These are phyloP conservation scores for Tolypocladium ophioglossoides DNA, from an alignment of 2,329 filamentous ascomycete genomes.

Conservation along the genomic window DNA sequence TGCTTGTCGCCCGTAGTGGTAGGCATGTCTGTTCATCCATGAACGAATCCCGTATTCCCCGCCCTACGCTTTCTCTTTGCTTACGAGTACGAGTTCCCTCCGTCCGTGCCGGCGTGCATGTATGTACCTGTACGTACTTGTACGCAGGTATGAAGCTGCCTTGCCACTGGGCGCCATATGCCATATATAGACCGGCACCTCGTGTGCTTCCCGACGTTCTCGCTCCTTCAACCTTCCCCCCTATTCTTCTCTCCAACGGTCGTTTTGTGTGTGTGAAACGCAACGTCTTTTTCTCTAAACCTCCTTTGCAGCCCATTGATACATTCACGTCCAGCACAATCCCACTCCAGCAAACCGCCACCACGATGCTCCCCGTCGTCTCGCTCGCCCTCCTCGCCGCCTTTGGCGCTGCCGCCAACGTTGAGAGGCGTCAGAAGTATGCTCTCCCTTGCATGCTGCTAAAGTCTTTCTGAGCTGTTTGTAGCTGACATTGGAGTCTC, in stretches of 20 bases:
- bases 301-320: background rate
- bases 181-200: background rate
- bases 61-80: background rate
- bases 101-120: background rate
- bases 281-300: too few species aligned
- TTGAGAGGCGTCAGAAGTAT: constrained; percentile 1
- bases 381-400: constrained; percentile 4
- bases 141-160: background rate
- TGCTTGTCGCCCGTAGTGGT: too few species aligned
- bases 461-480: background rate
- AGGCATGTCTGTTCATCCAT: background rate
- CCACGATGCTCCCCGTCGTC: constrained; percentile 3
- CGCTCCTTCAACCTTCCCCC: background rate
- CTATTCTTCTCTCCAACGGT: background rate
- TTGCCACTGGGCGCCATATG: background rate
- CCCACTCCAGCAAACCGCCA: background rate
- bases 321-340: background rate
- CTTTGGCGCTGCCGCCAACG: constrained; percentile 2
- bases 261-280: background rate
- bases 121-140: background rate
- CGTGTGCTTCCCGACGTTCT: background rate
- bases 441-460: background rate
- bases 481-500: background rate
- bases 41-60: background rate
- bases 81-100: too few species aligned